Conservation (phyloP, 148 eudicot species). For the Linanthus parryae region DNA sequence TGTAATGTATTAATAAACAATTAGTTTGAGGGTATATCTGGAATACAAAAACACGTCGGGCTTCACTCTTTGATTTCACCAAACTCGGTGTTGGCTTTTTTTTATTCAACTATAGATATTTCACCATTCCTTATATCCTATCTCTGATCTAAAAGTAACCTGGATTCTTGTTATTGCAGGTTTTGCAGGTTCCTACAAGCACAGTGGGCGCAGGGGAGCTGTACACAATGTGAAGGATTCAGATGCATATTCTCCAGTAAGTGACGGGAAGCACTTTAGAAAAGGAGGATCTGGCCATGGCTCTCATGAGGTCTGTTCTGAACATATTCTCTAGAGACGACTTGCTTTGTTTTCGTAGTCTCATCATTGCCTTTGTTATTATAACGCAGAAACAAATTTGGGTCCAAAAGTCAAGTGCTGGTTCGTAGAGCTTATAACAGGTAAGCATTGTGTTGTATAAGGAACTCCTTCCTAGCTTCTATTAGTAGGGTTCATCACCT, state of each 20-base stretch:
- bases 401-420: constrained; percentile 95
- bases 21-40: too few relatives aligned
- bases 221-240: constrained; percentile 47
- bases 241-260: constrained; percentile 29
- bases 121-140: background rate
- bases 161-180: constrained; percentile 5
- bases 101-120: too few relatives aligned
- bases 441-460: constrained; percentile 49
- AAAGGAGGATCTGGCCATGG: constrained; percentile 58
- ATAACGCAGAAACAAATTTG: constrained; percentile 82
- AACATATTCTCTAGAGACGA: background rate
- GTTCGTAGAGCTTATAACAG: constrained; percentile 46
- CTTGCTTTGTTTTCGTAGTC: background rate
- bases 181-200: constrained; percentile 57
- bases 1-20: too few relatives aligned
- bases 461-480: too few relatives aligned
- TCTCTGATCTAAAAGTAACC: too few relatives aligned
- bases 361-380: background rate
- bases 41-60: too few relatives aligned
- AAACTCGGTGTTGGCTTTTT: too few relatives aligned
- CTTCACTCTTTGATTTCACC: too few relatives aligned
- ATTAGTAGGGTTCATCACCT: too few relatives aligned
- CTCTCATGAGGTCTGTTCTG: constrained; percentile 64
- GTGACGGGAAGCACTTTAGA: constrained; percentile 52
- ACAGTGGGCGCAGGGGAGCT: constrained; percentile 64